Conservation (phyloP, 345 rosid genomes). For the Cardiospermum halicacabum region DNA sequence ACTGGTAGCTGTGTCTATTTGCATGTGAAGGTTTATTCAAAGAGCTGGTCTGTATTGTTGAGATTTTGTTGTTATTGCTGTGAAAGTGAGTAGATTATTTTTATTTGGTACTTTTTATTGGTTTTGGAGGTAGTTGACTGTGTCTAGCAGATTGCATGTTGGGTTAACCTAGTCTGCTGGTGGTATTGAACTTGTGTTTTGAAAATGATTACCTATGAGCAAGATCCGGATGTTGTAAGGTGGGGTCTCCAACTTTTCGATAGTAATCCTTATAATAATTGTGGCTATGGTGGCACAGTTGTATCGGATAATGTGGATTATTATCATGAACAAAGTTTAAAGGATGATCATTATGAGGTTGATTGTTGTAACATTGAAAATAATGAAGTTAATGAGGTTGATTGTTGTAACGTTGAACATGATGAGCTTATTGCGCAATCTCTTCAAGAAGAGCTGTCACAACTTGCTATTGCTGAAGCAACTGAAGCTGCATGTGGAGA, state of each 20-base stretch:
- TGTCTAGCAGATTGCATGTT: background rate
- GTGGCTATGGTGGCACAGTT: slow-evolving; percentile 25
- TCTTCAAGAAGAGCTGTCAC: slow-evolving; percentile 65
- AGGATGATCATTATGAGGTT: slow-evolving; percentile 32
- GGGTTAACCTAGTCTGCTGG: background rate
- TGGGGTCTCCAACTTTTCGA: slow-evolving; percentile 62
- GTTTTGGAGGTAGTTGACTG: slow-evolving; percentile 13
- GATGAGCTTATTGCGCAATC: slow-evolving; percentile 55
- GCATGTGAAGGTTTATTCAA: background rate
- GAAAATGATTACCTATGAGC: slow-evolving; percentile 44
- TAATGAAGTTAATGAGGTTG: no score
- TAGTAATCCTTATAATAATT: slow-evolving; percentile 45
- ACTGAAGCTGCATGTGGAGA: slow-evolving; percentile 26
- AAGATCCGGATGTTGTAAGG: slow-evolving; percentile 51
- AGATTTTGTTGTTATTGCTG: background rate
- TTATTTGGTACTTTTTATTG: background rate
- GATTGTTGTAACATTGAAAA: slow-evolving; percentile 34
- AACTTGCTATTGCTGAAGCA: slow-evolving; percentile 45
- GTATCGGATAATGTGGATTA: slow-evolving; percentile 32
- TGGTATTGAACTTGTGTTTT: no score
- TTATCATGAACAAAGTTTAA: slow-evolving; percentile 32
- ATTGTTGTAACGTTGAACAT: slow-evolving; percentile 33
- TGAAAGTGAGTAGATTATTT: background rate
- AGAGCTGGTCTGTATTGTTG: background rate
- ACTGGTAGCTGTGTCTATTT: background rate